These are phyloP conservation scores for Leccinum variicolor DNA, from an alignment of 768 basidiomycete genomes.

Conservation along the genomic window DNA sequence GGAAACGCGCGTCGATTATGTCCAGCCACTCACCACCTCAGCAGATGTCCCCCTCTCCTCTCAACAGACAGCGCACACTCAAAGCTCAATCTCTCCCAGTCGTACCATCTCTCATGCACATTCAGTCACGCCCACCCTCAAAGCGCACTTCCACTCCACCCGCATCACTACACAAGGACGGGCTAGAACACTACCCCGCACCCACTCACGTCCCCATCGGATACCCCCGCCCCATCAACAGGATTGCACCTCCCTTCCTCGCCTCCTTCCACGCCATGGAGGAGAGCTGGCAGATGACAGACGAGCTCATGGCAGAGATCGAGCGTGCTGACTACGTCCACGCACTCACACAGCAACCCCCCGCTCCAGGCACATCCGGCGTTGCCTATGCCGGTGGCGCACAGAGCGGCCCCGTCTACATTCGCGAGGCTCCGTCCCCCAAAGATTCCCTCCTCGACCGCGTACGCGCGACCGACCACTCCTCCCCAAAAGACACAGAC, in stretches of 20 bases:
- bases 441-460: slow-evolving; percentile 53
- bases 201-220: slow-evolving; percentile 37
- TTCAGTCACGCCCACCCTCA: slow-evolving; percentile 41
- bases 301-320: slow-evolving; percentile 67
- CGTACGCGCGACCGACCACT: slow-evolving; percentile 47
- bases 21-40: slow-evolving; percentile 45
- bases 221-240: slow-evolving; percentile 64
- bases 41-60: slow-evolving; percentile 35
- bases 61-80: slow-evolving; percentile 47
- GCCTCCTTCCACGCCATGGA: slow-evolving; percentile 51
- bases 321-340: slow-evolving; percentile 69
- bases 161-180: background rate
- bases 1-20: slow-evolving; percentile 62
- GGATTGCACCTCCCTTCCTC: slow-evolving; percentile 53
- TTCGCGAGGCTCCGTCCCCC: slow-evolving; percentile 39
- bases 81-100: slow-evolving; percentile 63
- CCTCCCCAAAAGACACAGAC: slow-evolving; percentile 55
- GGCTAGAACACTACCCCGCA: background rate
- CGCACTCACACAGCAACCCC: slow-evolving; percentile 43
- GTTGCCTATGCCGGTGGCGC: slow-evolving; percentile 48
- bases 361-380: slow-evolving; percentile 38
- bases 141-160: slow-evolving; percentile 33
- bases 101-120: slow-evolving; percentile 54
- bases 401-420: slow-evolving; percentile 35
- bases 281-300: slow-evolving; percentile 64